These are phyloP conservation scores for Colletotrichum endophyticum DNA, from an alignment of 2,329 filamentous ascomycete genomes.

Conservation along the genomic window DNA sequence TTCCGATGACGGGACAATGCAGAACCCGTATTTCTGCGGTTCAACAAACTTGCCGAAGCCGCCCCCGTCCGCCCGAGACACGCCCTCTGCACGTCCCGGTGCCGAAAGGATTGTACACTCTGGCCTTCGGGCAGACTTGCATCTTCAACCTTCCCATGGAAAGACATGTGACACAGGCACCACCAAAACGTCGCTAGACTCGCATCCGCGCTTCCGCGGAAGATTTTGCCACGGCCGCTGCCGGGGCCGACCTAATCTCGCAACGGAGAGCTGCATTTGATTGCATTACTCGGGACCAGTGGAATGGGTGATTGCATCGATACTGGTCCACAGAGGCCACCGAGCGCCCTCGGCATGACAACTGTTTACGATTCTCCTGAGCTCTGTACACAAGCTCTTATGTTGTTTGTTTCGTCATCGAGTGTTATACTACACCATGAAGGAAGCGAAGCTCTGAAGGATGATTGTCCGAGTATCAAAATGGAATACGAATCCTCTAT, in stretches of 20 bases:
- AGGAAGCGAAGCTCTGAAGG: neutral
- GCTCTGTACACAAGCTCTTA: neutral
- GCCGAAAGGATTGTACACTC: too few relatives aligned
- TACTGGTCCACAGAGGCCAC: neutral
- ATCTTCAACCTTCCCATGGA: neutral
- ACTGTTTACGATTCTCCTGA: neutral
- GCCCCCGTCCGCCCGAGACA: neutral
- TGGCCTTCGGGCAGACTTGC: neutral
- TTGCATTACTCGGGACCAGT: neutral
- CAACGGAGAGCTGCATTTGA: neutral
- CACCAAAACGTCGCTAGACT: neutral
- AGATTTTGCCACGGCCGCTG: neutral
- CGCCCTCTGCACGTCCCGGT: neutral
- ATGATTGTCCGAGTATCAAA: neutral
- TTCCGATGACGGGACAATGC: neutral
- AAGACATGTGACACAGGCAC: neutral
- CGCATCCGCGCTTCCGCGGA: neutral
- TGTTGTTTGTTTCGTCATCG: neutral
- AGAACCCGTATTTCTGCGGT: neutral
- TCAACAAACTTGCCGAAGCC: neutral
- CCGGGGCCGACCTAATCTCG: neutral
- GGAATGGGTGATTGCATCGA: constrained; percentile 1
- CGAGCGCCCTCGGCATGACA: neutral
- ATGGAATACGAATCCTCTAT: neutral
- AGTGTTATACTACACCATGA: neutral